A percentile compares a stretch with the other conserved stretches of the same genome.
Conservation (phyloP, 2,329 filamentous ascomycete genomes). For the Leptographium radiaticola region DNA sequence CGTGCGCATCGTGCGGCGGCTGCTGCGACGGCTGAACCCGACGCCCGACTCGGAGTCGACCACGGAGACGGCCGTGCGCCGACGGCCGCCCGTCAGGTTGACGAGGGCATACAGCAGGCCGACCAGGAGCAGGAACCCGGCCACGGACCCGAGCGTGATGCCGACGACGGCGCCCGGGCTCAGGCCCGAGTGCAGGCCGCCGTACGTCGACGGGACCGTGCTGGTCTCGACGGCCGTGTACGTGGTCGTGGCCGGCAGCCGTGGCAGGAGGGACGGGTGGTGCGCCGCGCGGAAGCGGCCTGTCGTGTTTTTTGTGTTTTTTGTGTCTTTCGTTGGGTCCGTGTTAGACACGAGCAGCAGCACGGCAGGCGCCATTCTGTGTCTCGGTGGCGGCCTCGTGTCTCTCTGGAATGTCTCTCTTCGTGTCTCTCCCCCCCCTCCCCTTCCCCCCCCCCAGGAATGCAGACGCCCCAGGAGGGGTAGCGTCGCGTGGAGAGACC, state of each 20-base stretch:
- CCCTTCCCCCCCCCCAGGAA: too few relatives aligned
- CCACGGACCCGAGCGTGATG: constrained; percentile 29
- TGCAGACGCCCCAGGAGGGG: too few relatives aligned
- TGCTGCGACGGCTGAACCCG: neutral
- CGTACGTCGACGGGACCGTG: constrained; percentile 20
- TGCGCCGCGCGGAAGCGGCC: too few relatives aligned
- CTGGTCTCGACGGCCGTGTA: constrained; percentile 11
- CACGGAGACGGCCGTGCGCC: constrained; percentile 4
- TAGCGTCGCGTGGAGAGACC: too few relatives aligned
- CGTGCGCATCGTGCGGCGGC: neutral
- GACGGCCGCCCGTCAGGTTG: constrained; percentile 9
- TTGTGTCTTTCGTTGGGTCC: too few relatives aligned
- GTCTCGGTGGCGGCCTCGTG: too few relatives aligned
- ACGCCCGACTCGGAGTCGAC: constrained; percentile 9
- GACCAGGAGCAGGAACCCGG: constrained; percentile 24
- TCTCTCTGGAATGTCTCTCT: too few relatives aligned
- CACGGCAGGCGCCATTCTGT: too few relatives aligned
- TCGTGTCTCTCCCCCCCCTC: too few relatives aligned
- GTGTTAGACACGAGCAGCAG: too few relatives aligned
- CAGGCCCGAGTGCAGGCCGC: constrained; percentile 13
- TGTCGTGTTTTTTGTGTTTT: too few relatives aligned
- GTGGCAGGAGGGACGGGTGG: neutral
- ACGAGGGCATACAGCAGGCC: constrained; percentile 20
- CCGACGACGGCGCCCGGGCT: constrained; percentile 24
- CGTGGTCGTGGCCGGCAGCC: neutral